Conservation (phyloP, 495 filamentous ascomycete genomes). For the Penicillium argentinense region DNA sequence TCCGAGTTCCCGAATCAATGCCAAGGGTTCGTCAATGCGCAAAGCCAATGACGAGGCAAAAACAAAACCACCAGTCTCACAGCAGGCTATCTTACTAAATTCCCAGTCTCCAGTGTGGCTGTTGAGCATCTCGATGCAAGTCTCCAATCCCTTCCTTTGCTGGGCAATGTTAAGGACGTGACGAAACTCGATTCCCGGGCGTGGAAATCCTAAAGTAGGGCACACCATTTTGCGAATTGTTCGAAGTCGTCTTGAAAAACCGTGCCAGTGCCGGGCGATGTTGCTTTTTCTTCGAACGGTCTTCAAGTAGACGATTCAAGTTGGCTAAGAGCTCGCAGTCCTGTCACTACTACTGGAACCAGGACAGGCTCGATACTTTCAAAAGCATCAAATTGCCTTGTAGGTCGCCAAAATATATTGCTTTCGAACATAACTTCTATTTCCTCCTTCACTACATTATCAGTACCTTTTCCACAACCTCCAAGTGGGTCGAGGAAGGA, state of each 20-base stretch:
- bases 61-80: conserved; percentile 59
- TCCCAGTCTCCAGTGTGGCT: conserved; percentile 50
- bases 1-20: conserved; percentile 56
- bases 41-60: conserved; percentile 55
- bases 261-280: conserved; percentile 55
- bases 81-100: conserved; percentile 48
- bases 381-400: no score
- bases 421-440: no score
- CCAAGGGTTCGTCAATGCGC: conserved; percentile 47
- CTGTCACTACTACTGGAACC: no score
- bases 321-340: no score
- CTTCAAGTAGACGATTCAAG: conserved; percentile 44
- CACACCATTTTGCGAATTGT: conserved; percentile 49
- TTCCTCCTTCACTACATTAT: no score
- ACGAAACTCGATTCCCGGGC: conserved; percentile 52
- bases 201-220: conserved; percentile 51
- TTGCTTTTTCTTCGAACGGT: conserved; percentile 63
- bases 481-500: no score
- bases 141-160: conserved; percentile 48
- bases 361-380: no score
- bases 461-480: no score
- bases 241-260: conserved; percentile 49
- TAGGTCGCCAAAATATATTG: no score
- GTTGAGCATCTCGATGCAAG: conserved; percentile 56
- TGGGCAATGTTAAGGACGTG: conserved; percentile 61